Conservation (phyloP, 1,284 basidiomycete genomes). For the Sporisorium iseilematis-ciliati region DNA sequence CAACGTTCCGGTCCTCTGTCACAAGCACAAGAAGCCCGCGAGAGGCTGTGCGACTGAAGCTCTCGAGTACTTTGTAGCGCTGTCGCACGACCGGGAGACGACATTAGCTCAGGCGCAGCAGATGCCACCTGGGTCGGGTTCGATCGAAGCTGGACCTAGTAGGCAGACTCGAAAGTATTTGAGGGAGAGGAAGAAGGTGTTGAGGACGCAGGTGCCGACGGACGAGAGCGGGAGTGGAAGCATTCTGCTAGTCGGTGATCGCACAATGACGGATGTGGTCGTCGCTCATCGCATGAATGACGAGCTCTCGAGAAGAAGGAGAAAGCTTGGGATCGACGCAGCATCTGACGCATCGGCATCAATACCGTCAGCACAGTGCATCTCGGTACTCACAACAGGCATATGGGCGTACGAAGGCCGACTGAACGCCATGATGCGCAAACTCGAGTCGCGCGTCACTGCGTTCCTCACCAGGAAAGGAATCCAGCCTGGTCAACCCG, state of each 20-base stretch:
- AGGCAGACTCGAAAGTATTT: slow-evolving; percentile 22
- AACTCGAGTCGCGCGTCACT: slow-evolving; percentile 55
- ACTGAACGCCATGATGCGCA: slow-evolving; percentile 65
- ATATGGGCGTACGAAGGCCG: slow-evolving; percentile 66
- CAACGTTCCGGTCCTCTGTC: slow-evolving; percentile 83
- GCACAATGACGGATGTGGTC: slow-evolving; percentile 89
- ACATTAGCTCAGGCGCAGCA: slow-evolving; percentile 62
- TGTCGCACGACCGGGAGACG: slow-evolving; percentile 57
- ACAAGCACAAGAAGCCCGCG: slow-evolving; percentile 80
- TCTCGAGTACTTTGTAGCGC: slow-evolving; percentile 74
- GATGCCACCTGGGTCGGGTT: slow-evolving; percentile 23
- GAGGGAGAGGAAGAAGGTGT: slow-evolving; percentile 29
- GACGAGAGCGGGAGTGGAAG: slow-evolving; percentile 72
- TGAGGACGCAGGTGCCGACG: slow-evolving; percentile 73
- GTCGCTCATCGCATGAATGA: slow-evolving; percentile 78
- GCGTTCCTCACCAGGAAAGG: slow-evolving; percentile 36
- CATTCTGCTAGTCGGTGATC: slow-evolving; percentile 86
- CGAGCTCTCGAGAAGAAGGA: slow-evolving; percentile 38
- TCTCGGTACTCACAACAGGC: slow-evolving; percentile 68
- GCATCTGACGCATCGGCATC: slow-evolving; percentile 7
- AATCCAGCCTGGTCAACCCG: slow-evolving; percentile 44
- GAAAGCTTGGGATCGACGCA: slow-evolving; percentile 47
- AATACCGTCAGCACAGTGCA: slow-evolving; percentile 33
- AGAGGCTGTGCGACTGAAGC: slow-evolving; percentile 77
- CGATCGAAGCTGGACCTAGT: slow-evolving; percentile 39